A percentile compares a stretch with the other conserved stretches of the same genome.
These are phyloP conservation scores for Diatrype stigma DNA, from an alignment of 2,329 filamentous ascomycete species.

Conservation along the genomic window DNA sequence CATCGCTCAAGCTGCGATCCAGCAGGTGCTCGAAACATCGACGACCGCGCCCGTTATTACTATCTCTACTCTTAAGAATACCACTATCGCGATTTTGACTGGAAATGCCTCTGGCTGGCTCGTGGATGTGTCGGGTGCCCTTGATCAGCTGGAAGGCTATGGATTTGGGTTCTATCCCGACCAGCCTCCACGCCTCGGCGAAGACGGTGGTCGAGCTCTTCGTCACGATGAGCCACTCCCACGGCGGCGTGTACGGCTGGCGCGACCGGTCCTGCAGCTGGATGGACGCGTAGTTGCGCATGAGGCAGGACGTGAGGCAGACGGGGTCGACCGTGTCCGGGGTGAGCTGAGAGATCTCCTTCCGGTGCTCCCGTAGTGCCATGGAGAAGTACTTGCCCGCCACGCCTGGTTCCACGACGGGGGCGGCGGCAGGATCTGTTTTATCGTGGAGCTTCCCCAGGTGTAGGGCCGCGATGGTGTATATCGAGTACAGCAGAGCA, in stretches of 20 bases:
- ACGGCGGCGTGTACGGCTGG: conserved; percentile 12
- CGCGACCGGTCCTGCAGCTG: conserved; percentile 7
- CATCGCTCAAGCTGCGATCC: conserved; percentile 2
- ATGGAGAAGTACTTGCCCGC: conserved; percentile 13
- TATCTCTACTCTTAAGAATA: too few species aligned
- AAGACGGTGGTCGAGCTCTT: conserved; percentile 11
- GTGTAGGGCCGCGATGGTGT: conserved; percentile 12
- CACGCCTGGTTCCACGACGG: conserved; percentile 4
- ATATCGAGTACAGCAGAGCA: conserved; percentile 15
- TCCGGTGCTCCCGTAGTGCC: conserved; percentile 15
- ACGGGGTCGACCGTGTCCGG: conserved; percentile 10
- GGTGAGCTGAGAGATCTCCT: conserved; percentile 10
- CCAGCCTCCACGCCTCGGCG: conserved; percentile 6
- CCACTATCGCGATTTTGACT: not conserved
- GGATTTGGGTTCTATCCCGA: conserved; percentile 10
- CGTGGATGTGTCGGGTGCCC: conserved; percentile 4
- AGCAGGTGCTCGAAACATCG: conserved; percentile 9
- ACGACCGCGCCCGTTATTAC: not conserved
- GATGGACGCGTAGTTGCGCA: conserved; percentile 4
- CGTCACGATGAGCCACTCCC: conserved; percentile 10
- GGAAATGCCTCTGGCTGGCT: too few species aligned
- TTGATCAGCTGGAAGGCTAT: conserved; percentile 9
- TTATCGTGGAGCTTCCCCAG: conserved; percentile 6
- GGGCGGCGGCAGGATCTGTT: too few species aligned
- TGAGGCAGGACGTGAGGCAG: conserved; percentile 11